These are phyloP conservation scores for Phyllosticta citrichinensis DNA, from an alignment of 2,329 filamentous ascomycete species.

Conservation along the genomic window DNA sequence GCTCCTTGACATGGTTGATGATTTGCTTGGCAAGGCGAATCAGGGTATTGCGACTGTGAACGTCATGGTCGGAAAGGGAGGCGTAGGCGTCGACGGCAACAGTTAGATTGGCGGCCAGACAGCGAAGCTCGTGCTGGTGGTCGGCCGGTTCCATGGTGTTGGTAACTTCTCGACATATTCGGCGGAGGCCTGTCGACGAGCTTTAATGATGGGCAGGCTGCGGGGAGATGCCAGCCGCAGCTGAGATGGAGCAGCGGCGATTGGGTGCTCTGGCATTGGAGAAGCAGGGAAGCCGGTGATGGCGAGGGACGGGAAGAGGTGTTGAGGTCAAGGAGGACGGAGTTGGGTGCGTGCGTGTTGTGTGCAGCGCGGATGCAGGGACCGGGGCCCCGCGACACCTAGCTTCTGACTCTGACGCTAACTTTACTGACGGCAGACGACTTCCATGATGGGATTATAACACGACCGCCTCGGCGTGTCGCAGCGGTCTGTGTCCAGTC, in stretches of 20 bases:
- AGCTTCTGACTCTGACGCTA: neutral
- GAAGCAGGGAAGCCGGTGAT: neutral
- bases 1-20: conserved; percentile 6
- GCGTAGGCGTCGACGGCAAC: neutral
- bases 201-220: neutral
- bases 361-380: neutral
- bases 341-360: neutral
- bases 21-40: neutral
- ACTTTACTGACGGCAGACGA: neutral
- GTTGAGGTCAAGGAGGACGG: neutral
- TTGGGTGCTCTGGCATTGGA: neutral
- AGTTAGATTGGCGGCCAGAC: neutral
- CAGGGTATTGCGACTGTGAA: neutral
- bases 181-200: neutral
- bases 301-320: neutral
- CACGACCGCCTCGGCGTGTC: neutral
- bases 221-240: neutral
- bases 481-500: neutral
- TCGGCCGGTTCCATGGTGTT: neutral
- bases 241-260: neutral
- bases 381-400: neutral
- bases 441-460: neutral
- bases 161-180: neutral
- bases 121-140: neutral
- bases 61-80: neutral